These are phyloP conservation scores for Cerrena zonata DNA, from an alignment of 1,284 basidiomycete genomes.

Conservation along the genomic window DNA sequence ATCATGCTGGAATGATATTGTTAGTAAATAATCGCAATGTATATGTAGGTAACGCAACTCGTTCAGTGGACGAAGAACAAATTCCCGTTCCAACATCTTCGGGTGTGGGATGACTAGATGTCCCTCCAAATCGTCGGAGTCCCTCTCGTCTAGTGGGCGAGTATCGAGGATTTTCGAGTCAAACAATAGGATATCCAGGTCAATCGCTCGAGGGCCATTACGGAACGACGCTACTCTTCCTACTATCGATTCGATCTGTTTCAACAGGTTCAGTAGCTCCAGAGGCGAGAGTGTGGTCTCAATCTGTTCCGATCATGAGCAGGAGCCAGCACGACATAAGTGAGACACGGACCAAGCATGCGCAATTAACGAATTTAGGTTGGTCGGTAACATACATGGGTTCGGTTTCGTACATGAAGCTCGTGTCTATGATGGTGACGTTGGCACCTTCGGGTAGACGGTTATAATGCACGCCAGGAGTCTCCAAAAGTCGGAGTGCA, in stretches of 20 bases:
- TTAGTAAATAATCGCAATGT: background rate
- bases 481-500: conserved; percentile 61
- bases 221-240: conserved; percentile 80
- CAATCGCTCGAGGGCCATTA: conserved; percentile 87
- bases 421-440: conserved; percentile 66
- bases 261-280: conserved; percentile 63
- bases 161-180: conserved; percentile 62
- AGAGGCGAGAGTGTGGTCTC: conserved; percentile 67
- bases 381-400: conserved; percentile 97
- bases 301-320: conserved; percentile 40
- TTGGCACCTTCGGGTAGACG: conserved; percentile 15
- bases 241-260: conserved; percentile 69
- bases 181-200: conserved; percentile 86
- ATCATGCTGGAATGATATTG: conserved; percentile 50
- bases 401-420: conserved; percentile 88
- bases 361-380: conserved; percentile 85
- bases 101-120: conserved; percentile 83
- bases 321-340: conserved; percentile 2
- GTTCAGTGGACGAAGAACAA: conserved; percentile 81
- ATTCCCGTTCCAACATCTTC: conserved; percentile 78
- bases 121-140: conserved; percentile 50
- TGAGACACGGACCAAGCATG: conserved; percentile 64
- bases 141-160: conserved; percentile 36
- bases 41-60: too few relatives aligned
- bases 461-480: conserved; percentile 29